phyloP scores from a whole-genome alignment of 208 protist species.

The Naegleria fowleri region DNA sequence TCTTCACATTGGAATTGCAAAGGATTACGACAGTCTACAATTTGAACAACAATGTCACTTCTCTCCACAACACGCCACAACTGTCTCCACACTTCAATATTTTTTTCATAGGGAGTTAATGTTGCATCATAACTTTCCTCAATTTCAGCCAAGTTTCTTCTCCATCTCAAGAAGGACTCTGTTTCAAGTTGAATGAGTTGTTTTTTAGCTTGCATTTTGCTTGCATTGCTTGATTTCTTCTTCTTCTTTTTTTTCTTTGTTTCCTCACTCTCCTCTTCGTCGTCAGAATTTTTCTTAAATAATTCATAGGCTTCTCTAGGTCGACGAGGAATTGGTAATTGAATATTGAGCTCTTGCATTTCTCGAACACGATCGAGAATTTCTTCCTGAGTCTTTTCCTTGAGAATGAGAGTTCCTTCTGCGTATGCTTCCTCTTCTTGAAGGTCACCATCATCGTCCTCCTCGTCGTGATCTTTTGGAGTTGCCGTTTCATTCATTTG shows the following conservation, averaged over 20 bases:
- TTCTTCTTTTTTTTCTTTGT: background rate
- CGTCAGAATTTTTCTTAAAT: background rate
- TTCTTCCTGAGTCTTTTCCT: background rate
- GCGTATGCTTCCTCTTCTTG: conserved; percentile 49
- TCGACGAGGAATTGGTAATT: background rate
- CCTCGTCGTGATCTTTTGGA: conserved; percentile 29
- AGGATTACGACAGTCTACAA: conserved; percentile 93
- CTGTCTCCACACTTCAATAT: conserved; percentile 98
- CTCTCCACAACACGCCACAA: conserved; percentile 96
- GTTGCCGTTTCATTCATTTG: no score
- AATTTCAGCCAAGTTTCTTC: conserved; percentile 65
- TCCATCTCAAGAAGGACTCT: conserved; percentile 77
- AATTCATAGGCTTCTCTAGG: background rate
- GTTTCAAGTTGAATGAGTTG: conserved; percentile 64
- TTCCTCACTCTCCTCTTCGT: background rate
- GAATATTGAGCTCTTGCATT: background rate
- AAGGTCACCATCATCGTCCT: conserved; percentile 65
- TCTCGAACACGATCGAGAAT: background rate
- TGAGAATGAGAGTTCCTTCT: background rate
- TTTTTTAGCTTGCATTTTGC: conserved; percentile 36
- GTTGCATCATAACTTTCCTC: conserved; percentile 85
- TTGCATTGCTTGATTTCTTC: background rate
- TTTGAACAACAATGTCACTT: conserved; percentile 82
- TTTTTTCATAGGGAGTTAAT: conserved; percentile 97
- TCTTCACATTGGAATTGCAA: conserved; percentile 81